Conservation (phyloP, 768 basidiomycete species). For the Xerocomus spinulosus region DNA sequence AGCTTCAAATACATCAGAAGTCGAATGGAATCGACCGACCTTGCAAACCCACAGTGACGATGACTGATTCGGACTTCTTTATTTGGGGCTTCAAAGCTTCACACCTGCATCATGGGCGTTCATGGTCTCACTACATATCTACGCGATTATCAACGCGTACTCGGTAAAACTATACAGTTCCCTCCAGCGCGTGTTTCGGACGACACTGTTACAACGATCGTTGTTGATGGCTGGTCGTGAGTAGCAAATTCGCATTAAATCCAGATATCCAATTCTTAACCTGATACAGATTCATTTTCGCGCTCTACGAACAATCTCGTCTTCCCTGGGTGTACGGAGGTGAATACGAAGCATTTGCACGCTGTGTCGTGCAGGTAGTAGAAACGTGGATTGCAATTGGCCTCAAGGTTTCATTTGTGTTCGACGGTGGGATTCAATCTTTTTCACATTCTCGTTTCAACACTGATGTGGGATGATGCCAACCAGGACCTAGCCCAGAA, state of each 20-base stretch:
- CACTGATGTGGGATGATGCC: constrained; percentile 12
- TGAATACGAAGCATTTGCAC: constrained; percentile 58
- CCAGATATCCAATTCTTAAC: constrained; percentile 4
- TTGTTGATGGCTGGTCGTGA: constrained; percentile 88
- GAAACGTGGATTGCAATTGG: constrained; percentile 67
- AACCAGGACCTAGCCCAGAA: constrained; percentile 60
- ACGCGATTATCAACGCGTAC: constrained; percentile 39
- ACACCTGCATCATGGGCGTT: constrained; percentile 45
- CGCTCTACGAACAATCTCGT: constrained; percentile 52
- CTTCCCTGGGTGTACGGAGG: constrained; percentile 87
- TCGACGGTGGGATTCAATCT: constrained; percentile 59
- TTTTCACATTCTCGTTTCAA: not conserved
- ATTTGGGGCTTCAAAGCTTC: too few relatives aligned
- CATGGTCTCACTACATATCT: constrained; percentile 51
- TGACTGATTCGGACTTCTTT: too few relatives aligned
- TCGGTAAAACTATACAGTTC: constrained; percentile 38
- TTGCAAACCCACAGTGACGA: too few relatives aligned
- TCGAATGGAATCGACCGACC: too few relatives aligned
- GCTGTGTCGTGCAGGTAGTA: constrained; percentile 47
- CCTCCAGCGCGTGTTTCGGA: constrained; percentile 2
- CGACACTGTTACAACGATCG: constrained; percentile 40
- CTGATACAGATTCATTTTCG: constrained; percentile 65
- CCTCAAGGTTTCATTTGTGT: constrained; percentile 66
- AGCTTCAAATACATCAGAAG: too few relatives aligned
- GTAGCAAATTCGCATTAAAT: constrained; percentile 30